A percentile compares a stretch with the other conserved stretches of the same genome.
Conservation (phyloP, 2,329 filamentous ascomycete species). For the Cladosporium oxysporum region DNA sequence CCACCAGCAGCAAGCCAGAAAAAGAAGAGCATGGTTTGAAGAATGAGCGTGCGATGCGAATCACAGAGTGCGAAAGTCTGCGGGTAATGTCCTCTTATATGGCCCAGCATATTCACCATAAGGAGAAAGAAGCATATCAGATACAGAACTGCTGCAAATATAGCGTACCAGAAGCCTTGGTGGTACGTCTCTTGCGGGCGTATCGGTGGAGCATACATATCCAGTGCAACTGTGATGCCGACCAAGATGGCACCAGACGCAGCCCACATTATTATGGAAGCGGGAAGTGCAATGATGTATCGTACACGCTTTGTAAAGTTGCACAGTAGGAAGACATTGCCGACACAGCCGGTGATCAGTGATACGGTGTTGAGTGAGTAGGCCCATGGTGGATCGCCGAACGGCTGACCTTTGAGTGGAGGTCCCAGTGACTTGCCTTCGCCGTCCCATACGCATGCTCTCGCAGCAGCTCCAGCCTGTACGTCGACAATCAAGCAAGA, state of each 20-base stretch:
- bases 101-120: conserved; percentile 77
- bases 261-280: conserved; percentile 81
- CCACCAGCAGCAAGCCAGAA: conserved; percentile 78
- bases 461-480: conserved; percentile 46
- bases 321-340: conserved; percentile 79
- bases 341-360: conserved; percentile 71
- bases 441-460: conserved; percentile 29
- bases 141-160: conserved; percentile 78
- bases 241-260: conserved; percentile 64
- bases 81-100: conserved; percentile 71
- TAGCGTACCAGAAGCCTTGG: conserved; percentile 83
- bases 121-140: conserved; percentile 76
- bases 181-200: conserved; percentile 61
- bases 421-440: conserved; percentile 36
- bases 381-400: conserved; percentile 71
- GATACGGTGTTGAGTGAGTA: conserved; percentile 76
- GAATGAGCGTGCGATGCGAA: conserved; percentile 81
- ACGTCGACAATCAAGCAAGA: conserved; percentile 50
- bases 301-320: conserved; percentile 82
- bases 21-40: conserved; percentile 86
- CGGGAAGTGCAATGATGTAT: conserved; percentile 78
- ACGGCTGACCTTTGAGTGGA: conserved; percentile 58
- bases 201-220: conserved; percentile 58
- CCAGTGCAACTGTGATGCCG: conserved; percentile 65
- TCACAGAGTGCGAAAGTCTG: conserved; percentile 77